Evolutionary conservation across 2,329 filamentous ascomycete species (phyloP), one percentile per base, ranked within the genome.

Genomic region (Dothidotthia symphoricarpi): DNA sequence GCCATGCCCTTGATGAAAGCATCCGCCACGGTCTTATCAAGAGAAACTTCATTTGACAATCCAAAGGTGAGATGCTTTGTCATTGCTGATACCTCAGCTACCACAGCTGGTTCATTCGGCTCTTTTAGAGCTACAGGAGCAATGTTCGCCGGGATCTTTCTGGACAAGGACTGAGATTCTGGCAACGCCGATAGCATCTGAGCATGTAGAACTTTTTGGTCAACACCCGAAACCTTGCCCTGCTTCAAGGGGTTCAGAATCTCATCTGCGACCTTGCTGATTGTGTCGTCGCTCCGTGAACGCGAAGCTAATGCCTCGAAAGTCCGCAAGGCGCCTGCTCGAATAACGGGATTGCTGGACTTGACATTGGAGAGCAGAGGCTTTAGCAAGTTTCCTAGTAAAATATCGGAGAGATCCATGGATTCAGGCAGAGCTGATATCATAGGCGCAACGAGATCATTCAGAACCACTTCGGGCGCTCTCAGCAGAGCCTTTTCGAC

Each of bases 321-420:
- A 6, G 85, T 85, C 26, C 77, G 75, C 15, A 90, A 69, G 7
- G 87, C 86, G 16, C 88, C 89, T 45, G 78, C 78, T 39, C 91
- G 83, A 45, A 96, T 88, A 2, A 69, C 68, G 11, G 80, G 72
- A 63, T 95, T 97, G 58, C 86, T 90, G 1, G 93, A 97, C 67
- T 95, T 96, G 65, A 90, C 75, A 61, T 89, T 95, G 27, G 88
- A 83, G n/a, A 97, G 69, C 10, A 98, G 72, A 5, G 89, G 88
- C 65, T 95, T 97, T 25, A 94, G 68, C 24, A 98, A 75, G 45
- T 85, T 86, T 16, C 76, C 74, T 35, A 78, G 76, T 13, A 97
- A 74, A 4, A 86, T 70, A 25, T 81, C 78, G 7, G 91, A 91
- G 13, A 97, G 75, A 56, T 98, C 91, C 53, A 93, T 76, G 5